Evolutionary conservation across 805 yeast species (phyloP).

Genomic region (Barnettozyma populi): DNA sequence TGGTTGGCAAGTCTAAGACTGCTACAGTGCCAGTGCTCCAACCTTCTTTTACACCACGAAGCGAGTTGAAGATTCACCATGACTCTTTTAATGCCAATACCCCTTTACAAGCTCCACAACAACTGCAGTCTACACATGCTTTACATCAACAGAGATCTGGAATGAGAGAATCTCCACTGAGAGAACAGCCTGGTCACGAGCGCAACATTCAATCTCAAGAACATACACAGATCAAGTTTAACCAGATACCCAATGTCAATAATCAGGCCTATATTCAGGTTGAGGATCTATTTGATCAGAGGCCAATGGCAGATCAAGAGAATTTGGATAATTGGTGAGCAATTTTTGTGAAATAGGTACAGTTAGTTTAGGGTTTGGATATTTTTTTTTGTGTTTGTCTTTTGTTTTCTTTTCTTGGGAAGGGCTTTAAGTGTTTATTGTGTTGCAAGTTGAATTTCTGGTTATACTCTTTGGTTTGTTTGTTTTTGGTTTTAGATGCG

Average conservation of each 20-base stretch:
- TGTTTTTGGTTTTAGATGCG: neutral
- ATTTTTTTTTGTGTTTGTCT: neutral
- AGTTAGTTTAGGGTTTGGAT: neutral
- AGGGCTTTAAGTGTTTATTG: neutral
- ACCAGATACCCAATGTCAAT: neutral
- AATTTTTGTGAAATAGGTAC: neutral
- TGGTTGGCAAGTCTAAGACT: conserved; percentile 5
- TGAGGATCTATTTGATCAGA: conserved; percentile 11
- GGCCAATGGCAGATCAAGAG: conserved; percentile 8
- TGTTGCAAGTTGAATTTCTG: neutral
- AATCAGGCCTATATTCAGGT: conserved; percentile 2
- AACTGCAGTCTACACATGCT: neutral
- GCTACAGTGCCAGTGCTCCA: neutral
- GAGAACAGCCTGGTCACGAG: neutral
- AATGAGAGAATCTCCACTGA: neutral
- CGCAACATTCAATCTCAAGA: neutral
- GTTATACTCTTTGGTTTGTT: neutral
- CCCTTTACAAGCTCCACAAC: neutral
- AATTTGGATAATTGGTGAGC: conserved; percentile 1
- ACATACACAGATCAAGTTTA: neutral
- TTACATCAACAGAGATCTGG: neutral
- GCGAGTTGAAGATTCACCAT: neutral
- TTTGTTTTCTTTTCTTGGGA: neutral
- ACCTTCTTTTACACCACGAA: neutral
- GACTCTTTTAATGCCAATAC: neutral